Conservation (phyloP, 208 protist species). For the Trypanosoma vivax region DNA sequence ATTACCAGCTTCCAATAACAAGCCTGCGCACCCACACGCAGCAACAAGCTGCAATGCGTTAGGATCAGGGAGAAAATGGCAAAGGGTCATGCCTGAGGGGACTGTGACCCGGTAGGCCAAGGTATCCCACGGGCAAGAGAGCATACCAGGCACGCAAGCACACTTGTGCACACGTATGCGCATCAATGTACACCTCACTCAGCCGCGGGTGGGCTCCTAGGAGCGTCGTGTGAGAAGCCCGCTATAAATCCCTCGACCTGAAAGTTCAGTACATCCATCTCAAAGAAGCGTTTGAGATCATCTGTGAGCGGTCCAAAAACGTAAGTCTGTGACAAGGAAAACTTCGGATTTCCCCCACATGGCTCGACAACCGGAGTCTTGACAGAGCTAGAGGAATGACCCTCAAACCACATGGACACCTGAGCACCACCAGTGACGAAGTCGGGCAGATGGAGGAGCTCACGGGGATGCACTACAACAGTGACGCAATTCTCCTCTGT, state of each 20-base stretch:
- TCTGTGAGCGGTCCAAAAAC: slow-evolving; percentile 36
- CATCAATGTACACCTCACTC: too few relatives aligned
- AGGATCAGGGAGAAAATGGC: too few relatives aligned
- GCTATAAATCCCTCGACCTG: slow-evolving; percentile 37
- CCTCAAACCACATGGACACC: slow-evolving; percentile 51
- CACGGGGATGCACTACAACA: slow-evolving; percentile 30
- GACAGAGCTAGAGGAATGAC: slow-evolving; percentile 24
- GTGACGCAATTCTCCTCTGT: slow-evolving; percentile 25
- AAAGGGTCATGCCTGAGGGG: too few relatives aligned
- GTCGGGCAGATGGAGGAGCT: slow-evolving; percentile 39
- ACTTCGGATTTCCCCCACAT: slow-evolving; percentile 37
- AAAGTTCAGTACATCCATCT: slow-evolving; percentile 34
- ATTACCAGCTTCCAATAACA: too few relatives aligned
- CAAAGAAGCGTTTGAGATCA: slow-evolving; percentile 28
- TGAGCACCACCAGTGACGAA: slow-evolving; percentile 35
- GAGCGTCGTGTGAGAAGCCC: neutral
- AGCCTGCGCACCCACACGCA: too few relatives aligned
- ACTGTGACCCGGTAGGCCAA: too few relatives aligned
- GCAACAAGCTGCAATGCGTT: too few relatives aligned
- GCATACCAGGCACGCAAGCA: too few relatives aligned
- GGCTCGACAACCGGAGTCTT: slow-evolving; percentile 22
- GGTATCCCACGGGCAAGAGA: too few relatives aligned
- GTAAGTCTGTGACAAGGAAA: slow-evolving; percentile 43
- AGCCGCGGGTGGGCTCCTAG: too few relatives aligned
- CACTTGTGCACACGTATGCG: too few relatives aligned